phyloP scores from a whole-genome alignment of 2,329 filamentous ascomycete species.

The Epichloe aotearoae region DNA sequence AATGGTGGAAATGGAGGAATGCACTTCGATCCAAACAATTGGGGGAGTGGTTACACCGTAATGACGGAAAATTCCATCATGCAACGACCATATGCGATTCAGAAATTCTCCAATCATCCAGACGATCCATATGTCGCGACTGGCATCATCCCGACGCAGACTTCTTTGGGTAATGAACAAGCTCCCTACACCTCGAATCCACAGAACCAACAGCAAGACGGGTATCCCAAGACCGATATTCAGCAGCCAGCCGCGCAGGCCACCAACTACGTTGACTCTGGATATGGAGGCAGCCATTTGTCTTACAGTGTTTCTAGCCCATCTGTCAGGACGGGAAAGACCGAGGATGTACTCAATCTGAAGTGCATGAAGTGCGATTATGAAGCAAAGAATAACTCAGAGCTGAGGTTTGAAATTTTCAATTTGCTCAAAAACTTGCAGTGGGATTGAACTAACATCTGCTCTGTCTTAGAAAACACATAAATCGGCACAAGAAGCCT shows the following conservation, averaged over 20 bases:
- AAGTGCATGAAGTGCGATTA: not conserved
- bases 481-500: conserved; percentile 54
- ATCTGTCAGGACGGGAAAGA: conserved; percentile 26
- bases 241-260: conserved; percentile 17
- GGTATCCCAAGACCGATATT: conserved; percentile 8
- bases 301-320: conserved; percentile 29
- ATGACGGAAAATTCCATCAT: not conserved
- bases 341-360: not conserved
- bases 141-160: not conserved
- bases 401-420: conserved; percentile 2
- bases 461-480: conserved; percentile 51
- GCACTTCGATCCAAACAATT: not conserved
- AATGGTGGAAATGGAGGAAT: not conserved
- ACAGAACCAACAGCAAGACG: not conserved
- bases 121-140: conserved; percentile 1
- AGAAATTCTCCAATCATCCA: not conserved
- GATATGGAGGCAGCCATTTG: conserved; percentile 29
- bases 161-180: not conserved
- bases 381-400: conserved; percentile 6
- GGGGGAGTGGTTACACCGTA: not conserved
- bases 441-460: not conserved
- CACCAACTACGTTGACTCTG: conserved; percentile 25
- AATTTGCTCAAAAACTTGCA: not conserved
- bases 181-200: not conserved
- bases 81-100: conserved; percentile 1